A percentile compares a stretch with the other conserved stretches of the same genome.
These are phyloP conservation scores for Phytophthora hibernalis DNA, from an alignment of 352 stramenopile genomes.

Conservation along the genomic window DNA sequence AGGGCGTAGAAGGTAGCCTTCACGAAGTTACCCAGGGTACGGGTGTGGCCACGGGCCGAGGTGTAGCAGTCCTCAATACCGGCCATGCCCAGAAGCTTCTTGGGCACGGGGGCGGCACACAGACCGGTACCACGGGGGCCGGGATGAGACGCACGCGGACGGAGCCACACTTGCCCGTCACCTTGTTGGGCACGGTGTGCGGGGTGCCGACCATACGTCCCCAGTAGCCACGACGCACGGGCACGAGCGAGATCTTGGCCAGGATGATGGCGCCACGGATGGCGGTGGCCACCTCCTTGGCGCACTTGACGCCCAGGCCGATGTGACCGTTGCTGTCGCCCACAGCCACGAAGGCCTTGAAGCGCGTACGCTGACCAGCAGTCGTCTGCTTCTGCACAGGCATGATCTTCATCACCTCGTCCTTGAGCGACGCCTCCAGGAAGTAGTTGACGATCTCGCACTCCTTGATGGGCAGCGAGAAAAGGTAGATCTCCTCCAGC, in stretches of 20 bases:
- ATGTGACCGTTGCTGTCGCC: conserved; percentile 99
- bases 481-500: conserved; percentile 99
- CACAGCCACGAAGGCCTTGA: conserved; percentile 99
- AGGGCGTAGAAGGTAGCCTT: conserved; percentile 99
- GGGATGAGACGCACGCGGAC: conserved; percentile 99
- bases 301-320: conserved; percentile 99
- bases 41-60: conserved; percentile 96
- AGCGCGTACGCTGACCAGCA: conserved; percentile 99
- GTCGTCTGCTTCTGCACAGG: conserved; percentile 99
- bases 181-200: conserved; percentile 99
- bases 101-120: conserved; percentile 97
- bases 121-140: conserved; percentile 99
- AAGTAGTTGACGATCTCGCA: conserved; percentile 99
- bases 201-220: conserved; percentile 94
- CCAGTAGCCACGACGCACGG: conserved; percentile 99
- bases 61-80: conserved; percentile 99
- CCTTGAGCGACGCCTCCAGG: conserved; percentile 97
- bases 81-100: conserved; percentile 99
- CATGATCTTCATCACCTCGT: conserved; percentile 99
- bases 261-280: conserved; percentile 99
- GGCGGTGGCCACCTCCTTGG: conserved; percentile 98
- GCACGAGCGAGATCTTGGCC: conserved; percentile 99
- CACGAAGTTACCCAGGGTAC: conserved; percentile 99
- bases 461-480: conserved; percentile 99
- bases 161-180: conserved; percentile 99